Conservation (phyloP, 2,329 filamentous ascomycete genomes). For the Triangularia setosa region DNA sequence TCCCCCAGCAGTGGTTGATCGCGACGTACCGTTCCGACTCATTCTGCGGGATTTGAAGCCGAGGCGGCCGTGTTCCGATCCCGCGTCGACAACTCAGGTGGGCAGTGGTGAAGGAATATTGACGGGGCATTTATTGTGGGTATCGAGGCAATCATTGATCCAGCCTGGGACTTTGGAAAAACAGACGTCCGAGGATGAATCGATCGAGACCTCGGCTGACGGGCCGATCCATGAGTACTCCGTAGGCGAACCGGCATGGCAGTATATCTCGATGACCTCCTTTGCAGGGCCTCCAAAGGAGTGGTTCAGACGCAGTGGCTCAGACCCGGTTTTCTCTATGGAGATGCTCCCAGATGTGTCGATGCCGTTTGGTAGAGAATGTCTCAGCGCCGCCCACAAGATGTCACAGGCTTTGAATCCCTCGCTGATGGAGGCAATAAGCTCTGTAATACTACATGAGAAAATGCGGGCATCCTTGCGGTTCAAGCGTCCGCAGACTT, state of each 20-base stretch:
- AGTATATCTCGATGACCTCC: background rate
- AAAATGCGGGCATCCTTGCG: too few relatives aligned
- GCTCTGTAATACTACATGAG: too few relatives aligned
- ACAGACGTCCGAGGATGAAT: background rate
- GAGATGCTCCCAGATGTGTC: too few relatives aligned
- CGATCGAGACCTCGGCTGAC: background rate
- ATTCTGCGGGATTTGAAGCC: background rate
- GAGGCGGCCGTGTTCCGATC: background rate
- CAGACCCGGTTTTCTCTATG: too few relatives aligned
- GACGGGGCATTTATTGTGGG: background rate
- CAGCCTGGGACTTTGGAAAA: background rate
- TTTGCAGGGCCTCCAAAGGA: too few relatives aligned
- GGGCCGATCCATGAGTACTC: background rate
- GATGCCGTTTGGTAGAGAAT: too few relatives aligned
- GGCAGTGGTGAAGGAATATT: background rate
- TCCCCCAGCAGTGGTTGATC: background rate
- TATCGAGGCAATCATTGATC: background rate
- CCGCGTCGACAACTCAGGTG: background rate
- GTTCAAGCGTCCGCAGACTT: too few relatives aligned
- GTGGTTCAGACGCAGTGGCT: too few relatives aligned
- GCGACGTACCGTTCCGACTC: background rate
- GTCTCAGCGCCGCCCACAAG: too few relatives aligned
- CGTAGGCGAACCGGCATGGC: background rate
- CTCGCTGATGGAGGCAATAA: too few relatives aligned
- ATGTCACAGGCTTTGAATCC: too few relatives aligned